Evolutionary conservation across 257 asterid species (phyloP).

Genomic region (Solanum rostratum): DNA sequence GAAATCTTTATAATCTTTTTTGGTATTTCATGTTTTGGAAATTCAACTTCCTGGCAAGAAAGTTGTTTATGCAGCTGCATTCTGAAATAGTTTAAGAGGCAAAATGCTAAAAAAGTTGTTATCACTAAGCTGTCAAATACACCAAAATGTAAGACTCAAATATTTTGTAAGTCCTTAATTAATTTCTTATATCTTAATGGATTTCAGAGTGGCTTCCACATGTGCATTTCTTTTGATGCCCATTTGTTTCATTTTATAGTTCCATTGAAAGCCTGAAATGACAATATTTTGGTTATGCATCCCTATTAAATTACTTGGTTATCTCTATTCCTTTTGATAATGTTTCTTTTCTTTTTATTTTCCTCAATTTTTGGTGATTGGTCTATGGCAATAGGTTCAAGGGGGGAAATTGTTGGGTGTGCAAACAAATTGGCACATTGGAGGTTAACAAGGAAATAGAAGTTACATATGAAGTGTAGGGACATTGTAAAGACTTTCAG

Average conservation of each 20-base stretch:
- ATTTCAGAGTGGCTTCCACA: background rate
- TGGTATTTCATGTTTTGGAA: constrained; percentile 61
- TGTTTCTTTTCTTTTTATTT: background rate
- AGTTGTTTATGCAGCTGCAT: constrained; percentile 59
- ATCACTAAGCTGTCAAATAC: constrained; percentile 2
- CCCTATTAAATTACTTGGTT: background rate
- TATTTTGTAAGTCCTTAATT: background rate
- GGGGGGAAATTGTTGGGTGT: background rate
- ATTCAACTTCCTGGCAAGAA: constrained; percentile 88
- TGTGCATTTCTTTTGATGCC: background rate
- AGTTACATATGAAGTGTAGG: background rate
- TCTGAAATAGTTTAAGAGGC: constrained; percentile 98
- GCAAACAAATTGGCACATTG: background rate
- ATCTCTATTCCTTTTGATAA: background rate
- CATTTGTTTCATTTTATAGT: background rate
- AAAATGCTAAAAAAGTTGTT: constrained; percentile 44
- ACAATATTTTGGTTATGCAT: background rate
- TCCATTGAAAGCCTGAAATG: background rate
- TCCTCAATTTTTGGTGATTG: background rate
- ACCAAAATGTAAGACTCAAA: background rate
- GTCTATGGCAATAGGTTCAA: background rate
- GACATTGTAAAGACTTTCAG: background rate
- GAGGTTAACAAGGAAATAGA: background rate
- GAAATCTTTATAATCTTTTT: background rate
- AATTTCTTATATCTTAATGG: background rate